phyloP scores from a whole-genome alignment of 2,329 filamentous ascomycete species.

The Claviceps quebecensis region DNA sequence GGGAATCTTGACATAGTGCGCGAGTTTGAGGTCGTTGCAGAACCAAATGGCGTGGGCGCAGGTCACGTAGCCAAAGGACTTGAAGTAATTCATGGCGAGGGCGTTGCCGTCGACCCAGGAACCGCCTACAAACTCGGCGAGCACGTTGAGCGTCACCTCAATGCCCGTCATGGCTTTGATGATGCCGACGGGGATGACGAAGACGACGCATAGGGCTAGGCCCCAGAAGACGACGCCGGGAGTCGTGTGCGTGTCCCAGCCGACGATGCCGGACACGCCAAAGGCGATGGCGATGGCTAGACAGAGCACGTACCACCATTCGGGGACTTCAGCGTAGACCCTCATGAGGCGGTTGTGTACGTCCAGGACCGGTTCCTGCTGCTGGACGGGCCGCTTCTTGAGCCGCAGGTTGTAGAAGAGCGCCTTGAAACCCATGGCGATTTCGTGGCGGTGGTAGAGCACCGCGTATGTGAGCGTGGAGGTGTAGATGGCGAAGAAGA shows the following conservation, averaged over 20 bases:
- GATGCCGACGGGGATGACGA: slow-evolving; percentile 38
- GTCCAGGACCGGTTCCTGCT: slow-evolving; percentile 24
- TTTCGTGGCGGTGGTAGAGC: slow-evolving; percentile 39
- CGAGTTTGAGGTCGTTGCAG: slow-evolving; percentile 33
- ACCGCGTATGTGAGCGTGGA: slow-evolving; percentile 35
- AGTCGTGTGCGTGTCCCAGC: slow-evolving; percentile 36
- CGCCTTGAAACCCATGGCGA: slow-evolving; percentile 33
- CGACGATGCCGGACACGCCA: slow-evolving; percentile 31
- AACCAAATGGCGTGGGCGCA: slow-evolving; percentile 38
- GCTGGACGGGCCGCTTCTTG: slow-evolving; percentile 18
- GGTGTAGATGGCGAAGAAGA: slow-evolving; percentile 41
- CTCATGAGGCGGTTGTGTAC: slow-evolving; percentile 36
- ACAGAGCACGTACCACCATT: slow-evolving; percentile 38
- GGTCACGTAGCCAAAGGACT: slow-evolving; percentile 35
- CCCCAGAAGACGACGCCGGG: slow-evolving; percentile 38
- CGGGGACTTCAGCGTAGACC: slow-evolving; percentile 32
- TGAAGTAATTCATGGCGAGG: slow-evolving; percentile 40
- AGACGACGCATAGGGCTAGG: slow-evolving; percentile 32
- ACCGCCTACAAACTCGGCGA: slow-evolving; percentile 40
- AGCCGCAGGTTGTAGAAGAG: slow-evolving; percentile 30
- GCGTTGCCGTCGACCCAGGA: slow-evolving; percentile 35
- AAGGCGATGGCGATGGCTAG: slow-evolving; percentile 29
- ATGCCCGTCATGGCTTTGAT: slow-evolving; percentile 40
- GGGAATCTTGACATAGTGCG: slow-evolving; percentile 46
- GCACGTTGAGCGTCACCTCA: slow-evolving; percentile 36